phyloP scores from a whole-genome alignment of 352 stramenopile species.

The Aphanomyces cochlioides region DNA sequence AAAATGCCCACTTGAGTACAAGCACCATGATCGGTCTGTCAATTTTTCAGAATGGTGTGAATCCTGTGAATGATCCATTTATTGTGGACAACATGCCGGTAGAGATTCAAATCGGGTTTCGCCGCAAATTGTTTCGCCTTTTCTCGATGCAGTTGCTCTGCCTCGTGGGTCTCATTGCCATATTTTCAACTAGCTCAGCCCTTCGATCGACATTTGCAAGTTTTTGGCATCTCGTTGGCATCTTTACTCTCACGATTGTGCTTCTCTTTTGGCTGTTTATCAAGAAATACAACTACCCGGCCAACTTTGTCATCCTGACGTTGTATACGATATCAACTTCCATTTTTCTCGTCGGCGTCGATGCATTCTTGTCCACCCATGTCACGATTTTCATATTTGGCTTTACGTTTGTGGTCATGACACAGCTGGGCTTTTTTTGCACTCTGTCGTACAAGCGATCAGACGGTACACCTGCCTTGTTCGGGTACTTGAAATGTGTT shows the following conservation, averaged over 20 bases:
- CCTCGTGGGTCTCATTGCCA: constrained; percentile 35
- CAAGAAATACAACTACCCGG: constrained; percentile 43
- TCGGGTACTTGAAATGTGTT: constrained; percentile 37
- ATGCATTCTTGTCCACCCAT: constrained; percentile 39
- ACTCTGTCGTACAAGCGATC: constrained; percentile 28
- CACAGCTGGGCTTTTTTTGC: constrained; percentile 42
- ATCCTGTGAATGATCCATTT: constrained; percentile 68
- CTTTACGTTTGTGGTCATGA: constrained; percentile 44
- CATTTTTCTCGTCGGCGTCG: constrained; percentile 42
- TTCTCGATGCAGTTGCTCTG: constrained; percentile 46
- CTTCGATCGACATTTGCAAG: constrained; percentile 31
- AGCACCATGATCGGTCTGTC: constrained; percentile 71
- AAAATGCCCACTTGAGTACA: constrained; percentile 68
- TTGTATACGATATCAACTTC: constrained; percentile 42
- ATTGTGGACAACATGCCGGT: constrained; percentile 62
- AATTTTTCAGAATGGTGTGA: constrained; percentile 68
- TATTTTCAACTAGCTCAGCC: constrained; percentile 35
- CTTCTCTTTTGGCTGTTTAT: constrained; percentile 41
- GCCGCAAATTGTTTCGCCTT: constrained; percentile 46
- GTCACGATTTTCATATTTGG: constrained; percentile 41
- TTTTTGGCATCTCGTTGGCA: constrained; percentile 25
- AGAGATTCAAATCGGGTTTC: constrained; percentile 44
- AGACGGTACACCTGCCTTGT: constrained; percentile 32
- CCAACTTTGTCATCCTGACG: constrained; percentile 48
- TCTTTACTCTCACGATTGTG: constrained; percentile 34